Base-by-base conservation (phyloP, 2,329 filamentous ascomycete genomes). In the Erysiphe pulchra region DNA sequence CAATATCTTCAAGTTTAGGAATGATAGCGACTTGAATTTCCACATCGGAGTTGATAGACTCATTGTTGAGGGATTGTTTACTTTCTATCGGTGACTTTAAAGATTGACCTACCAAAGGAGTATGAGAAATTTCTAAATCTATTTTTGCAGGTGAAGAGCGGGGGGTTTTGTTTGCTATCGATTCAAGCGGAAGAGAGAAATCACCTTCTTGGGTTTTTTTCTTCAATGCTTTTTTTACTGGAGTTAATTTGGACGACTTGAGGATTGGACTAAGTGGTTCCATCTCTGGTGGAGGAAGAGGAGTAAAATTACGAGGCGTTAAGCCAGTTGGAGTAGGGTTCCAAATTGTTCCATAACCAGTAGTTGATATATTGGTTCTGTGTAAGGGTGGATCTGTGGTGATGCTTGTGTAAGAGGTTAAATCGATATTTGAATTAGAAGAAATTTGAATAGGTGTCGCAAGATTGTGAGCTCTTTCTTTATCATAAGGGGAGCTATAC, bases 1-100 rank as follows among this genome's bases (percentile, higher is more conserved):
- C 68, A 5, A 64, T 61, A 46, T 77, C 72, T 42, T 74, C 70
- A 2, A 66, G 59, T 7, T 64, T 63, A 31, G 61, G 60, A 1
- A 73, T 72, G 4, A 73, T 77, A 7, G 64, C 62, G 37, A 63
- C 70, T 56, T 78, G 73, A 48, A 73, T 62, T 61, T 78, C 77
- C 46, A 77, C 67, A 33, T 50, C 47, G 20, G 48, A 13, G 12
- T 24, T 13, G 13, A 18, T 17, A 7, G 18, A 8, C n/a, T 8
- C 18, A 16, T 18, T 24, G 12, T 40, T 40, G n/a, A 13, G 12
- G 6, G n/a, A 17, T 6, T 13, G 1, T 17, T 14, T 16, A 17
- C 8, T 20, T 16, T 6, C n/a, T 17, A 7, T 13, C 18, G 5
- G n/a, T 13, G 12, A 16, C 18, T 40, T 40, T 13, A 13, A 17